Evolutionary conservation across 768 basidiomycete genomes (phyloP), one percentile per base, ranked within the genome.

Genomic region (Galerina marginata): DNA sequence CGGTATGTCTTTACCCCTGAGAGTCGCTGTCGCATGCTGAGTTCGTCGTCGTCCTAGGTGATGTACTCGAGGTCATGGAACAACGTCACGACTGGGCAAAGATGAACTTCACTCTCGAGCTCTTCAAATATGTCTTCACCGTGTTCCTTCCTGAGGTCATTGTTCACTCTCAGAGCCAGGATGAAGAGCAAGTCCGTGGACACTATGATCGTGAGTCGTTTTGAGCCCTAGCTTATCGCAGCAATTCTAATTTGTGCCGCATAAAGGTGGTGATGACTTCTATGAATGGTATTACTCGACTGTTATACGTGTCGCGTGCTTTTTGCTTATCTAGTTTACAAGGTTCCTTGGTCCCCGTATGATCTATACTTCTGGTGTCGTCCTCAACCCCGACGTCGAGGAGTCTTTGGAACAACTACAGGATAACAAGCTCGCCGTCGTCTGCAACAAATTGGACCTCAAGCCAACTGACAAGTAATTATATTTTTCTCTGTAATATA

Each of bases 361-460:
- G 96, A 87, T 99, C 71, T 99, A 99, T 75, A 99, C 97, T 10
- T 96, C 93, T 26, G 97, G 97, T 64, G 82, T 99, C 54, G 84
- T 98, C 57, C 78, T 79, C 25, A 87, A 91, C 71, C 77, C 90
- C 60, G 84, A 85, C 64, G 77, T 80, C 43, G 81, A 89, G 63
- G 91, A 98, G 74, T 88, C 93, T 11, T 84, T 99, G 48, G 96
- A 99, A 73, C 83, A 95, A 65, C 86, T 99, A 9, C 97, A 99
- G 80, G 96, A 99, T 75, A 99, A 99, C 84, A 99, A 99, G 75
- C 89, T 99, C 56, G 88, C 90, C 14, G 77, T 97, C 60, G 96
- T 99, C 16, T 99, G 97, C 78, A 92, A 89, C 69, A 99, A 99
- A 76, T 86, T 99, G 56, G 83, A 91, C 73, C 85, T 99, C 29